A percentile compares a stretch with the other conserved stretches of the same genome.
These are phyloP conservation scores for Solanum corneliomulleri DNA, from an alignment of 257 asterid species.

Conservation along the genomic window DNA sequence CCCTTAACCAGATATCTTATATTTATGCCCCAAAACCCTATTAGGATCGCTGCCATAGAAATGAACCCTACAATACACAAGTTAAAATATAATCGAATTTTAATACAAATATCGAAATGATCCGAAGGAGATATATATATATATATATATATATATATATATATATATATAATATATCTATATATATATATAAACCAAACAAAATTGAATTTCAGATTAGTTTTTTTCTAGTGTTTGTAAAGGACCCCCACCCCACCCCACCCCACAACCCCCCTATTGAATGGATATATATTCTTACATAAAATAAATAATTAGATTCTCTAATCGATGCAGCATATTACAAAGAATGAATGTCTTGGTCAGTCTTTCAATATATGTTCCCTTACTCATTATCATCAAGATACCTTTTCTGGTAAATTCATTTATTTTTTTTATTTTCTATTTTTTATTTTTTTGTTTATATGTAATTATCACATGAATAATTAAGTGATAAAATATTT, in stretches of 20 bases:
- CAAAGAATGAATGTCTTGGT: slow-evolving; percentile 30
- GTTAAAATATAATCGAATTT: rapidly evolving
- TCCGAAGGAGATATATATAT: too few relatives aligned
- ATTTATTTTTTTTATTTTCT: neutral
- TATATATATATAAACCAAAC: too few relatives aligned
- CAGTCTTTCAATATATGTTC: slow-evolving; percentile 2
- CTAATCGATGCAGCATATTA: slow-evolving; percentile 2
- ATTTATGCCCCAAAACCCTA: rapidly evolving
- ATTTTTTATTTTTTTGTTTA: too few relatives aligned
- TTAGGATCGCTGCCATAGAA: neutral
- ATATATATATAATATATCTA: too few relatives aligned
- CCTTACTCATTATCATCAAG: neutral
- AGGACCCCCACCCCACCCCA: neutral
- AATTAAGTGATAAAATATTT: neutral
- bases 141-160: too few relatives aligned
- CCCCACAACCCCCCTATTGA: neutral
- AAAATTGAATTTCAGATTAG: slow-evolving; percentile 5
- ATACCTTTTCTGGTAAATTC: neutral
- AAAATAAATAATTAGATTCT: slow-evolving; percentile 13
- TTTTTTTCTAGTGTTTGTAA: slow-evolving; percentile 25
- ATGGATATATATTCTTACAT: neutral
- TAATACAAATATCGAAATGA: too few relatives aligned
- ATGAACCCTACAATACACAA: neutral
- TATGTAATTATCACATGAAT: neutral
- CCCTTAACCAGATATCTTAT: rapidly evolving